A percentile compares a stretch with the other conserved stretches of the same genome.
phyloP scores from a whole-genome alignment of 306 rosid genomes.

The Corylus avellana region DNA sequence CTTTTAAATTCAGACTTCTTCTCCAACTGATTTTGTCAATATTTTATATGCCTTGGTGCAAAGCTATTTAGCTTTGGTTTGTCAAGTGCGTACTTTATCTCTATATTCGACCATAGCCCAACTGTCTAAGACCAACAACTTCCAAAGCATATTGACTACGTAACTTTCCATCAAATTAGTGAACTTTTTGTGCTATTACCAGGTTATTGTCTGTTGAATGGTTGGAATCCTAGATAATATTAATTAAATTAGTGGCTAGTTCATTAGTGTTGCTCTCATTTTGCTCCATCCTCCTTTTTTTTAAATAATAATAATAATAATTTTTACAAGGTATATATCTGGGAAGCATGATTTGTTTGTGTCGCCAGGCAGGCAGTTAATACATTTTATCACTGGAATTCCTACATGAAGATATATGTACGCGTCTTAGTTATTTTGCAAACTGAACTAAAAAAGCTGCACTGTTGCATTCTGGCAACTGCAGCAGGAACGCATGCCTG shows the following conservation, averaged over 20 bases:
- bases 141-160: background rate
- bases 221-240: background rate
- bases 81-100: background rate
- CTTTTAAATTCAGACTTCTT: background rate
- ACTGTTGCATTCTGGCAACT: conserved; percentile 18
- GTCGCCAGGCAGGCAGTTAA: background rate
- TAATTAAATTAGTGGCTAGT: background rate
- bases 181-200: background rate
- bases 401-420: background rate
- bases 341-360: background rate
- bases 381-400: conserved; percentile 16
- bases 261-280: background rate
- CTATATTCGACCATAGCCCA: background rate
- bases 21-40: background rate
- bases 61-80: background rate
- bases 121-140: background rate
- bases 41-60: background rate
- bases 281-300: background rate
- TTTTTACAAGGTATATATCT: background rate
- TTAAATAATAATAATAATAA: background rate
- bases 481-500: conserved; percentile 5
- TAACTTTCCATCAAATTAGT: background rate
- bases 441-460: conserved; percentile 2
- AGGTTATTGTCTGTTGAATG: background rate
- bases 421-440: background rate